Percentiles rank a stretch among this genome's conserved stretches.
Evolutionary conservation across 108 stramenopile species (phyloP).

Genomic region (Fragilaria radians): DNA sequence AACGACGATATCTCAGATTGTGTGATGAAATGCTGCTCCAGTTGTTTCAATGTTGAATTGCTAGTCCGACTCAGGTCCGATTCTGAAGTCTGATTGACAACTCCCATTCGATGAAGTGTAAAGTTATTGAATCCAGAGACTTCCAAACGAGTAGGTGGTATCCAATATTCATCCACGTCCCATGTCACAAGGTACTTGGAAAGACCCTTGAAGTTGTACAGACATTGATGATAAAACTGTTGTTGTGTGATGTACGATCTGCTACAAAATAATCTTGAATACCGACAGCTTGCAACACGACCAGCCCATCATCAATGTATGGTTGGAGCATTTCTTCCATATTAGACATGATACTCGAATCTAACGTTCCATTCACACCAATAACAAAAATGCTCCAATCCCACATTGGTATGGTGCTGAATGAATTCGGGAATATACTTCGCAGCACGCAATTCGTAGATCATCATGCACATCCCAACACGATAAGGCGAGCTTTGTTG

Average conservation of each 20-base stretch:
- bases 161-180: conserved; percentile 30
- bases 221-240: conserved; percentile 22
- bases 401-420: conserved; percentile 16
- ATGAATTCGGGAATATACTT: conserved; percentile 16
- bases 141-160: conserved; percentile 6
- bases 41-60: neutral
- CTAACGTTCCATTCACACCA: conserved; percentile 7
- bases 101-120: neutral
- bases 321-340: conserved; percentile 3
- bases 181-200: conserved; percentile 18
- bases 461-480: conserved; percentile 8
- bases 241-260: conserved; percentile 7
- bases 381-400: conserved; percentile 13
- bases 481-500: neutral
- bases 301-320: conserved; percentile 9
- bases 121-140: neutral
- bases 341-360: neutral
- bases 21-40: neutral
- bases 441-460: neutral
- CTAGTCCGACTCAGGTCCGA: neutral
- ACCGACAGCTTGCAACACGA: conserved; percentile 3
- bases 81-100: neutral
- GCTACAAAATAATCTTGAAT: neutral
- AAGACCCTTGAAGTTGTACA: conserved; percentile 24
- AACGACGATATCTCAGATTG: neutral